Conservation (phyloP, 306 rosid genomes). For the Dryas octopetala region DNA sequence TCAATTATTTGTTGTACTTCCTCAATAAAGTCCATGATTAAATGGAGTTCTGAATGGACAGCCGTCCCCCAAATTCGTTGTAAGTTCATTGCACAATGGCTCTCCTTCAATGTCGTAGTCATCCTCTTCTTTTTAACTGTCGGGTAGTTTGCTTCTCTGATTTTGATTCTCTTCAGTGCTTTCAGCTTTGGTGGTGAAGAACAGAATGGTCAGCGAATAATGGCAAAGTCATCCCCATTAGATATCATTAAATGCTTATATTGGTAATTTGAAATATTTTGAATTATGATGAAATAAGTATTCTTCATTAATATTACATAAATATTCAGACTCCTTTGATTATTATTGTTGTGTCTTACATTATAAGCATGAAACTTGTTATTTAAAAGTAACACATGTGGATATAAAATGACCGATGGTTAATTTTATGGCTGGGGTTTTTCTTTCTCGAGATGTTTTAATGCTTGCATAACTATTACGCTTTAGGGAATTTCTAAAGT, state of each 20-base stretch:
- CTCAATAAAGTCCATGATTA: slow-evolving; percentile 26
- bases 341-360: not conserved
- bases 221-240: slow-evolving; percentile 1
- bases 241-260: not conserved
- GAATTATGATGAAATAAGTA: not conserved
- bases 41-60: slow-evolving; percentile 31
- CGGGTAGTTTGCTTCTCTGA: not conserved
- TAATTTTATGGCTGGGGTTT: not conserved
- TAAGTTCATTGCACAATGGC: slow-evolving; percentile 27
- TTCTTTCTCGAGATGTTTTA: not conserved
- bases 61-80: slow-evolving; percentile 16
- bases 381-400: not conserved
- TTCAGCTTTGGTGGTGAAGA: slow-evolving; percentile 33
- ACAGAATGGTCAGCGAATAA: slow-evolving; percentile 14
- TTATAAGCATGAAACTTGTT: not conserved
- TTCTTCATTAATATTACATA: not conserved
- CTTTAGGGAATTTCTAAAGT: not conserved
- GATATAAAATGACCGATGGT: not conserved
- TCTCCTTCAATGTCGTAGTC: slow-evolving; percentile 1
- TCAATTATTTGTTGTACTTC: slow-evolving; percentile 27
- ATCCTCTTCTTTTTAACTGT: not conserved
- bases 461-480: not conserved
- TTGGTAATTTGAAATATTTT: slow-evolving; percentile 16
- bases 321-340: not conserved
- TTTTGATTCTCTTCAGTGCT: slow-evolving; percentile 23